Base-by-base conservation (phyloP, 805 yeast genomes). In the Wickerhamiella allomyrinae region DNA sequence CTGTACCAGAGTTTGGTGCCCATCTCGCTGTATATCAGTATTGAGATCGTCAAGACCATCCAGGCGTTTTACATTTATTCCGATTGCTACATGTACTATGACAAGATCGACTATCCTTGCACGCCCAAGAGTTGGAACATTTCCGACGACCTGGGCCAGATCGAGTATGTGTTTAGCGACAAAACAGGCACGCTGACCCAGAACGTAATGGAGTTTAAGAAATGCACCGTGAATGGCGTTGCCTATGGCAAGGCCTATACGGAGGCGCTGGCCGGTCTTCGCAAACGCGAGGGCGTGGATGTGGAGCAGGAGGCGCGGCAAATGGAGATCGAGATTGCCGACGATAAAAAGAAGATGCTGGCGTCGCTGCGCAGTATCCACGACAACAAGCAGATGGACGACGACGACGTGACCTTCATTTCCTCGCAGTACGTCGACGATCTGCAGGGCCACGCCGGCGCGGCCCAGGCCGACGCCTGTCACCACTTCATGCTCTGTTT, bases 121-220 rank as follows among this genome's bases (percentile, higher is more conserved):
- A 72, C 78, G 0, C 89, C 93, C 2, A 81, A 81, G 53, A 71
- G 87, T 0, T 81, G 93, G 93, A 77, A 77, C 53, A 81, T 81
- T 39, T 79, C 89, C 6, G 93, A 81, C 59, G 93, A 81, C 56
- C 65, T 81, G 52, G 93, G 93, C 15, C 93, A 82, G 58, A 77
- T 81, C 49, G 93, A 81, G 59, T 81, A 81, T 55, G 70, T 81
- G 25, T 81, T 81, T 59, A 76, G 85, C 53, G 93, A 81, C 63
- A 81, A 81, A 59, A 81, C 93, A 0, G 93, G 93, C 34, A 81
- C 93, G 0, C 65, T 81, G 52, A 81, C 93, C 4, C 91, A 82
- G 59, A 81, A 81, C 54, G 75, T 80, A 22, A 81, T 81, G 93
- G 89, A 81, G 56, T 82, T 81, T 63, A 77, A 76, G 50, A 81